Evolutionary conservation across 768 basidiomycete species (phyloP).

Genomic region (Trametes cinnabarina): DNA sequence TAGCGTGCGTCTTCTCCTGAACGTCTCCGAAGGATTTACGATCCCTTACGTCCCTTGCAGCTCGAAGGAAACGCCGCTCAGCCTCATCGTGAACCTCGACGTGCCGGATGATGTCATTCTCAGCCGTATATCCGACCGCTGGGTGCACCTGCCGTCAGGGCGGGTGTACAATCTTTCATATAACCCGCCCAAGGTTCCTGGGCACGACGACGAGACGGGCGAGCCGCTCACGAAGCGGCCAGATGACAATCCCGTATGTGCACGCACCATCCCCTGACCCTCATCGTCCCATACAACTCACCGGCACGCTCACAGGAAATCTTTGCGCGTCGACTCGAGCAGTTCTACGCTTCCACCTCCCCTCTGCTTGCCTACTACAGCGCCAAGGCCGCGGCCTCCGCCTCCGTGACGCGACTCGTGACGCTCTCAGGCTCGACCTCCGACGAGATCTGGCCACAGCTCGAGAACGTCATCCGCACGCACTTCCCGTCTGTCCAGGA

Average conservation of each 20-base stretch:
- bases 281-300: neutral
- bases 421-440: constrained; percentile 72
- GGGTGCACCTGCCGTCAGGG: constrained; percentile 85
- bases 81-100: constrained; percentile 80
- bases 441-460: constrained; percentile 87
- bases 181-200: constrained; percentile 77
- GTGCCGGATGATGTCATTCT: constrained; percentile 88
- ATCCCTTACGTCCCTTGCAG: constrained; percentile 35
- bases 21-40: neutral
- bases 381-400: constrained; percentile 32
- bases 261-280: neutral
- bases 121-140: constrained; percentile 84
- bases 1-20: constrained; percentile 47
- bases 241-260: constrained; percentile 82
- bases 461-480: constrained; percentile 59
- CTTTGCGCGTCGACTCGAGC: constrained; percentile 70
- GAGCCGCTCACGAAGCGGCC: constrained; percentile 85
- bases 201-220: constrained; percentile 83
- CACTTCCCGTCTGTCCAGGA: constrained; percentile 60
- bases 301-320: constrained; percentile 50
- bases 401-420: constrained; percentile 48
- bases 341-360: constrained; percentile 78
- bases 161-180: constrained; percentile 89
- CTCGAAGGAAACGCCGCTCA: constrained; percentile 62
- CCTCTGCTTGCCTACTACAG: constrained; percentile 77